phyloP scores from a whole-genome alignment of 2,329 filamentous ascomycete genomes.

The Fusarium hostae region DNA sequence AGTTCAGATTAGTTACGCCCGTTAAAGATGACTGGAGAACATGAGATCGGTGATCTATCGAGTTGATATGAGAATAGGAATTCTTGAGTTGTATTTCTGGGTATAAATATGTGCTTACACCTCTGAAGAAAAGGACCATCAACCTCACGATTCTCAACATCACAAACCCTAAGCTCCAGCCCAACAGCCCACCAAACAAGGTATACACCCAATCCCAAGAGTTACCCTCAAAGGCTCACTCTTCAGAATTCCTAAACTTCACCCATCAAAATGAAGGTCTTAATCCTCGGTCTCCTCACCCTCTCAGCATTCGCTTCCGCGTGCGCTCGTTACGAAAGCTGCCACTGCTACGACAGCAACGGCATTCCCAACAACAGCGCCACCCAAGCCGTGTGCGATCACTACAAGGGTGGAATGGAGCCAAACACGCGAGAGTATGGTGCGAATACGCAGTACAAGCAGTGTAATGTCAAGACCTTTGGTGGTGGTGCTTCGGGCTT shows the following conservation, averaged over 20 bases:
- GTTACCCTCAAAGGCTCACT: rapidly evolving
- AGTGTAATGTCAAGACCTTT: neutral
- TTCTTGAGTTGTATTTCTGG: neutral
- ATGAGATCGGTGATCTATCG: neutral
- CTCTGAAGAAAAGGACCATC: rapidly evolving
- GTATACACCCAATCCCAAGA: neutral
- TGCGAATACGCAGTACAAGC: neutral
- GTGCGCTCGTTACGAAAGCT: neutral
- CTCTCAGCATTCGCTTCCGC: neutral
- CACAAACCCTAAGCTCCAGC: neutral
- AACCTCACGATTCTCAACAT: neutral
- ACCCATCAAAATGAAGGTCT: neutral
- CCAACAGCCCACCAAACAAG: neutral
- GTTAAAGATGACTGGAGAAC: neutral
- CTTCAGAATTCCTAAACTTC: rapidly evolving
- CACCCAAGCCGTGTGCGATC: neutral
- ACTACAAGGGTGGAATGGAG: neutral
- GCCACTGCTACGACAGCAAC: neutral
- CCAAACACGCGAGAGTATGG: neutral
- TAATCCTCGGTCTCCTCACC: neutral
- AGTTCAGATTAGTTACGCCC: rapidly evolving
- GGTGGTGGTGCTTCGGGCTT: neutral
- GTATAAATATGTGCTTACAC: neutral
- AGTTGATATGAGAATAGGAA: rapidly evolving
- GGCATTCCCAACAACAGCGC: neutral